Conservation (phyloP, 139 green algal genomes). For the Limnomonas spitsbergensis region DNA sequence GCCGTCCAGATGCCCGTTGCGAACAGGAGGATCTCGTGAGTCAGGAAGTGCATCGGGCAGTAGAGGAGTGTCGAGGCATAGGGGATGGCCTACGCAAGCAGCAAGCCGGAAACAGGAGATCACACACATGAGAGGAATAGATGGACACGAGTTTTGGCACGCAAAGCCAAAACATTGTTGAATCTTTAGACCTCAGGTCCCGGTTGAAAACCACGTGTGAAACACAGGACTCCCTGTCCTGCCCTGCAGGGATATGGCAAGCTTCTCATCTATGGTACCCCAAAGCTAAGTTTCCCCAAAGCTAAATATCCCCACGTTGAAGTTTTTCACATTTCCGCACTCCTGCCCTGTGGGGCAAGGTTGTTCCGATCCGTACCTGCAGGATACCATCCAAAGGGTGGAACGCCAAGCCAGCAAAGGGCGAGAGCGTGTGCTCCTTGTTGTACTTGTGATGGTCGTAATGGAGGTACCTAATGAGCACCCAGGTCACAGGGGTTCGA, state of each 20-base stretch:
- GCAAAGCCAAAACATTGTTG: too few species aligned
- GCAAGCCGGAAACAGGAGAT: background rate
- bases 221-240: too few species aligned
- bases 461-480: slow-evolving; percentile 62
- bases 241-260: too few species aligned
- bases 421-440: slow-evolving; percentile 94
- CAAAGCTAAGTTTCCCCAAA: too few species aligned
- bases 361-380: slow-evolving; percentile 11
- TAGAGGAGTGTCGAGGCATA: slow-evolving; percentile 82
- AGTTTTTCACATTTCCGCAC: too few species aligned
- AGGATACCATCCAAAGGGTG: slow-evolving; percentile 83
- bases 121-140: too few species aligned
- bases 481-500: background rate
- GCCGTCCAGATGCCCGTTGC: slow-evolving; percentile 89
- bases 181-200: too few species aligned
- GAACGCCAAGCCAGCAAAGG: slow-evolving; percentile 94
- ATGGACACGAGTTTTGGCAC: too few species aligned
- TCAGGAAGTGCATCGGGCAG: slow-evolving; percentile 89
- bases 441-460: slow-evolving; percentile 96
- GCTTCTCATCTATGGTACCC: too few species aligned
- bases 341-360: too few species aligned
- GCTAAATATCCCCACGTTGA: too few species aligned
- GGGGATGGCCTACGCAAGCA: slow-evolving; percentile 66
- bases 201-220: too few species aligned
- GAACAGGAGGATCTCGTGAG: slow-evolving; percentile 91